phyloP scores from a whole-genome alignment of 768 basidiomycete species.

The Leccinum broughii region DNA sequence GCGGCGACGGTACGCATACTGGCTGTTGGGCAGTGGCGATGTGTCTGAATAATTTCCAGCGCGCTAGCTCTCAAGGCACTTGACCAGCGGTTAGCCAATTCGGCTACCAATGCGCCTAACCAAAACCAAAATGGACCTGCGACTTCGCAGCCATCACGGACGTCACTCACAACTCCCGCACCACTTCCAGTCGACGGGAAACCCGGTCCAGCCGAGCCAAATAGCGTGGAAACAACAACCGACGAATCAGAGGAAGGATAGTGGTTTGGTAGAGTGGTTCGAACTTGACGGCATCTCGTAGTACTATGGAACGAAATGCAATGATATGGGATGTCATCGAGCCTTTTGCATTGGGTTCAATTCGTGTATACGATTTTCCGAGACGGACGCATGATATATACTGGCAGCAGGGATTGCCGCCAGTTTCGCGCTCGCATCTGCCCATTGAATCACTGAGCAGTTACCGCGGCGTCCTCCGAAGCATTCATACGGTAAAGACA shows the following conservation, averaged over 20 bases:
- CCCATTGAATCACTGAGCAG: too few relatives aligned
- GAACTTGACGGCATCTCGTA: too few relatives aligned
- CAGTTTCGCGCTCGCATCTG: too few relatives aligned
- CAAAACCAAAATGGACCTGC: conserved; percentile 33
- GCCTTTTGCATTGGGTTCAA: too few relatives aligned
- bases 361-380: too few relatives aligned
- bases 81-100: conserved; percentile 85
- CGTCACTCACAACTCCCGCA: conserved; percentile 31
- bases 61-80: conserved; percentile 96
- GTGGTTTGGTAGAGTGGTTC: background rate
- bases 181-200: conserved; percentile 36
- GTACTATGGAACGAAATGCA: too few relatives aligned
- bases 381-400: too few relatives aligned
- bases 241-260: conserved; percentile 26
- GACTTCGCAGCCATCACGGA: conserved; percentile 28
- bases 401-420: too few relatives aligned
- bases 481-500: too few relatives aligned
- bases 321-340: too few relatives aligned
- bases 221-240: conserved; percentile 16
- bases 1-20: conserved; percentile 70
- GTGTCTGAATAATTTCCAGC: conserved; percentile 41
- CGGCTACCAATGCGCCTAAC: conserved; percentile 33
- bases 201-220: conserved; percentile 23
- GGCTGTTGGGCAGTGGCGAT: background rate
- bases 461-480: too few relatives aligned